Evolutionary conservation across 176 grass and related monocot species (phyloP), one percentile per base, ranked within the genome.

Genomic region (Olyra latifolia): DNA sequence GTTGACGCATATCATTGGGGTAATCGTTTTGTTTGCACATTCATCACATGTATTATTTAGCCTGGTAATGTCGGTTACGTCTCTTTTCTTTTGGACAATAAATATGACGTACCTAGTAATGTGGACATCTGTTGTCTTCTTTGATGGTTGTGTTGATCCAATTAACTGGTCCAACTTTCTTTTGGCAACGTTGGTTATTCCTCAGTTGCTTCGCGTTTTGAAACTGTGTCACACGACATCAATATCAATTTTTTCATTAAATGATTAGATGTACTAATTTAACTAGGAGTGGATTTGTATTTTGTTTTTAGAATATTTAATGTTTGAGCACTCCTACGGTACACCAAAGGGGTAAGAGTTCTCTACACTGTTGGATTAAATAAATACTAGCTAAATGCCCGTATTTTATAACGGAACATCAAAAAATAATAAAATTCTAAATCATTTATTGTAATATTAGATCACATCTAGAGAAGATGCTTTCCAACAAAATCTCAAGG

Each of bases 11-110:
- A 62, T 84, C n/a, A 84, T 69, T 62, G 64, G 46, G 24, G 29
- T 14, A 27, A 29, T 25, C 2, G 45, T 46, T 84, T 69, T 72
- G 23, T 45, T 60, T 80, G 62, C 64, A 82, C 47, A 30, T 56
- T 80, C 27, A n/a, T 69, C 82, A 75, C 62, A 75, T 89, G 82
- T 2, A 35, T 39, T 22, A 11, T 55, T 43, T 54, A 62, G 45
- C 20, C 1, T 29, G 25, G 20, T 56, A 47, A 20, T 38, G 38
- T 76, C 64, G 40, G 11, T 19, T 43, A 74, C 35, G 47, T 85
- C 55, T 56, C 76, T 71, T 27, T 80, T 78, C 12, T 24, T 1
- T 1, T 57, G 38, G 29, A 83, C 56, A 71, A 75, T 8, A 19
- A 62, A 70, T 19, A 40, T 14, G 30, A 32, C 35, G 45, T 13